Conservation (phyloP, 768 basidiomycete genomes). For the Mycena capillaripes region DNA sequence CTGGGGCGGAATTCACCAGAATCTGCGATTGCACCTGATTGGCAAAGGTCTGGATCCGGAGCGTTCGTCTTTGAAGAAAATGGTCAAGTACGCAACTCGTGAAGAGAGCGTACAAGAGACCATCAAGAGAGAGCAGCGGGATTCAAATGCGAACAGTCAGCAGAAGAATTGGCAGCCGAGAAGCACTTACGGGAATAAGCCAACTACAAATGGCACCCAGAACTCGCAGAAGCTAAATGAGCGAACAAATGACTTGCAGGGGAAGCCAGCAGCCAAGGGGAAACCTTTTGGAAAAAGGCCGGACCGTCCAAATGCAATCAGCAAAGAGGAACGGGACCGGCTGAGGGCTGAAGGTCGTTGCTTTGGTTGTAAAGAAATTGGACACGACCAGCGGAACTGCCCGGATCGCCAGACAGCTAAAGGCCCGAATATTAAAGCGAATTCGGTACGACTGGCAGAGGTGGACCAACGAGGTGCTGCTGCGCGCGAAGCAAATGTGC, state of each 20-base stretch:
- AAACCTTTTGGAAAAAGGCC: no score
- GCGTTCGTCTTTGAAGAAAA: conserved; percentile 11
- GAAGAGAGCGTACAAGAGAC: background rate
- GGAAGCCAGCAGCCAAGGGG: no score
- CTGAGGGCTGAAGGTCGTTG: no score
- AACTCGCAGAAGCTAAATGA: no score
- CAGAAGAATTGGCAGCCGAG: no score
- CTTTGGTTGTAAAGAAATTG: no score
- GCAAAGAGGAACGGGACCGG: no score
- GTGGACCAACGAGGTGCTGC: background rate
- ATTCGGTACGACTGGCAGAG: background rate
- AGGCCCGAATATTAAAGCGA: background rate
- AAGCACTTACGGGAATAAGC: no score
- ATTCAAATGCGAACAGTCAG: background rate
- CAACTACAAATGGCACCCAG: no score
- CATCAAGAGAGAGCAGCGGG: background rate
- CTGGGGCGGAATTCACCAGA: conserved; percentile 38
- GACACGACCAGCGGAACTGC: background rate
- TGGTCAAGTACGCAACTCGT: background rate
- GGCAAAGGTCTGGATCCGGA: conserved; percentile 36
- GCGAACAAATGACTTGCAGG: no score
- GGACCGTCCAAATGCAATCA: no score
- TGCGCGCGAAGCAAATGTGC: background rate
- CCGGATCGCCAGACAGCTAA: background rate
- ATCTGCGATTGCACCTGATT: conserved; percentile 39